A percentile compares a stretch with the other conserved stretches of the same genome.
phyloP scores from a whole-genome alignment of 768 basidiomycete genomes.

The Mycena rebaudengoi region DNA sequence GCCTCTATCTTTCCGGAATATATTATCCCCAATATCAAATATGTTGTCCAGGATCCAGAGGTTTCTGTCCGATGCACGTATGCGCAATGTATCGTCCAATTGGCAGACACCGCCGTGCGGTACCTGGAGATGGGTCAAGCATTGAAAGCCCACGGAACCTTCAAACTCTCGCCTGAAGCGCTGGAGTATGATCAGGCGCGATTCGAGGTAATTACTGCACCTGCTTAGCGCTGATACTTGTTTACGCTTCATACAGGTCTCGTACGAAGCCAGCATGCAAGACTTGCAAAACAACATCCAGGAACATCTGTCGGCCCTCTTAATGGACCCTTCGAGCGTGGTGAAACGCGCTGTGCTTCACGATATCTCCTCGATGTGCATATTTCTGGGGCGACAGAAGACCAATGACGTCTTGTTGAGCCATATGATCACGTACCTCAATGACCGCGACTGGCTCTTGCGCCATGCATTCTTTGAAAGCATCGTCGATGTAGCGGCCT shows the following conservation, averaged over 20 bases:
- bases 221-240: background rate
- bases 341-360: conserved; percentile 92
- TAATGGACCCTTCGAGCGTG: conserved; percentile 88
- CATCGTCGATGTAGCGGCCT: conserved; percentile 94
- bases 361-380: conserved; percentile 88
- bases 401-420: conserved; percentile 96
- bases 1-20: conserved; percentile 92
- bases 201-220: conserved; percentile 68
- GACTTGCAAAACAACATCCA: conserved; percentile 89
- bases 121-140: conserved; percentile 96
- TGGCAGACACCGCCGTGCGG: conserved; percentile 86
- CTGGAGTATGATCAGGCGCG: conserved; percentile 82
- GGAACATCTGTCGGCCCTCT: conserved; percentile 85
- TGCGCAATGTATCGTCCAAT: conserved; percentile 84
- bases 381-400: conserved; percentile 91
- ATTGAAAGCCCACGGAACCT: conserved; percentile 82
- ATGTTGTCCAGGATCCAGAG: conserved; percentile 85
- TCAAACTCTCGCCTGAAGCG: conserved; percentile 67
- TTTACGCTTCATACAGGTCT: conserved; percentile 76
- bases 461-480: conserved; percentile 94
- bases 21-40: conserved; percentile 88
- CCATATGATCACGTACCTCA: conserved; percentile 86
- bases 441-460: conserved; percentile 92
- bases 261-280: conserved; percentile 86
- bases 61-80: conserved; percentile 81